phyloP scores from a whole-genome alignment of 306 rosid species.

The Inga oerstediana region DNA sequence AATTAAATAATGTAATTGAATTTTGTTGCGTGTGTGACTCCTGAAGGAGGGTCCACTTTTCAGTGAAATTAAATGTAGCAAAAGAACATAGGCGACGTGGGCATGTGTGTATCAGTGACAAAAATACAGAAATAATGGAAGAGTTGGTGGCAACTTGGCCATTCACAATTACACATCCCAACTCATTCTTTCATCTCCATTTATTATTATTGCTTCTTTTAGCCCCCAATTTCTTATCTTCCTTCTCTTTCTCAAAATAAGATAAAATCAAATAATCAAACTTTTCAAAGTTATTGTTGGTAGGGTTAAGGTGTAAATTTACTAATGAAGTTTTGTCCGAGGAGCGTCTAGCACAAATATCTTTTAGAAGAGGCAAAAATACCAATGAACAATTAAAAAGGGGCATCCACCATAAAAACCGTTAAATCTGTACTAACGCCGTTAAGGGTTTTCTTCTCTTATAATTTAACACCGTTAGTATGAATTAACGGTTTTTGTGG shows the following conservation, averaged over 20 bases:
- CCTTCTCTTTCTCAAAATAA: background rate
- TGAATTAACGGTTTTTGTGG: no score
- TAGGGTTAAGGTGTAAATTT: no score
- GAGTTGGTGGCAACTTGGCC: background rate
- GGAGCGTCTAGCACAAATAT: no score
- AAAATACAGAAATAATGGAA: background rate
- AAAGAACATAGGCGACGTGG: background rate
- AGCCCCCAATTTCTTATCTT: background rate
- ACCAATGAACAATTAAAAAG: no score
- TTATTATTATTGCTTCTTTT: background rate
- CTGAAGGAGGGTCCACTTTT: background rate
- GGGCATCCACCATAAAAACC: no score
- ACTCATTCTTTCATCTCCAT: background rate
- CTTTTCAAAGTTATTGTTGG: background rate
- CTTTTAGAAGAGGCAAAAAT: no score
- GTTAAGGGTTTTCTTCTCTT: no score
- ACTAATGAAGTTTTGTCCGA: no score
- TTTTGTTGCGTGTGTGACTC: background rate
- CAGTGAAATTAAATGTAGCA: background rate
- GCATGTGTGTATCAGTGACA: background rate
- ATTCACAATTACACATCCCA: background rate
- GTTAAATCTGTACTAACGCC: no score
- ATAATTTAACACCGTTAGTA: no score
- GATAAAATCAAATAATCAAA: background rate
- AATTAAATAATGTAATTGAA: background rate